Evolutionary conservation across 257 asterid genomes (phyloP).

Genomic region (Petunia axillaris): DNA sequence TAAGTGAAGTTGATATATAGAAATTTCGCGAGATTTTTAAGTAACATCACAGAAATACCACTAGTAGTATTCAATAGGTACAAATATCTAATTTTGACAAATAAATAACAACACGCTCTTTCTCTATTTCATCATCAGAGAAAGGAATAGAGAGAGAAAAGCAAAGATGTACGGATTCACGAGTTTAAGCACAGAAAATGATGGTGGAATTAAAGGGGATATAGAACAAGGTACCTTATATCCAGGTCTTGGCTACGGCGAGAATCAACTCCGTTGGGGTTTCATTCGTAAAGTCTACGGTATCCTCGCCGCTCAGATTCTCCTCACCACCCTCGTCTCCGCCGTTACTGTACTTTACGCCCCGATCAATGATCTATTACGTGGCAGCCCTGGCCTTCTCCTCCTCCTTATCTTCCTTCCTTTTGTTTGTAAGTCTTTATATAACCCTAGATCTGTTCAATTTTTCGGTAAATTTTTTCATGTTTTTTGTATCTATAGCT

Average conservation of each 20-base stretch:
- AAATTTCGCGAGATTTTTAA: neutral
- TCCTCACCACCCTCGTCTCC: constrained; percentile 62
- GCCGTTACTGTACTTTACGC: constrained; percentile 71
- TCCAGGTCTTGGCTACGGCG: constrained; percentile 95
- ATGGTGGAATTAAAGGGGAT: constrained; percentile 33
- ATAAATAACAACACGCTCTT: neutral
- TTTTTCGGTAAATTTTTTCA: neutral
- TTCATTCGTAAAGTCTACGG: constrained; percentile 96
- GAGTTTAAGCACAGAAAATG: constrained; percentile 48
- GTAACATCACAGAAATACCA: constrained; percentile 4
- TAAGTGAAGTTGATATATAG: too few species aligned
- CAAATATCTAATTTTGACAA: neutral
- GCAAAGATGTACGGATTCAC: constrained; percentile 64
- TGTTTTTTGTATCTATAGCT: too few species aligned
- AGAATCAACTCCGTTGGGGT: constrained; percentile 97
- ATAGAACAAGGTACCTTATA: constrained; percentile 60
- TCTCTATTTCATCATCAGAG: neutral
- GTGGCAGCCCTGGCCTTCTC: constrained; percentile 68
- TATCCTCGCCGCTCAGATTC: constrained; percentile 85
- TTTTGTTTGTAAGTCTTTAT: constrained; percentile 61
- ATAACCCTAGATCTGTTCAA: neutral
- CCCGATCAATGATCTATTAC: constrained; percentile 79
- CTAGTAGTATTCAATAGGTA: neutral
- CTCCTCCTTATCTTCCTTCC: constrained; percentile 84
- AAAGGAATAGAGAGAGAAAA: constrained; percentile 27